Conservation (phyloP, 108 stramenopile genomes). For the Fragilariopsis cylindrus region DNA sequence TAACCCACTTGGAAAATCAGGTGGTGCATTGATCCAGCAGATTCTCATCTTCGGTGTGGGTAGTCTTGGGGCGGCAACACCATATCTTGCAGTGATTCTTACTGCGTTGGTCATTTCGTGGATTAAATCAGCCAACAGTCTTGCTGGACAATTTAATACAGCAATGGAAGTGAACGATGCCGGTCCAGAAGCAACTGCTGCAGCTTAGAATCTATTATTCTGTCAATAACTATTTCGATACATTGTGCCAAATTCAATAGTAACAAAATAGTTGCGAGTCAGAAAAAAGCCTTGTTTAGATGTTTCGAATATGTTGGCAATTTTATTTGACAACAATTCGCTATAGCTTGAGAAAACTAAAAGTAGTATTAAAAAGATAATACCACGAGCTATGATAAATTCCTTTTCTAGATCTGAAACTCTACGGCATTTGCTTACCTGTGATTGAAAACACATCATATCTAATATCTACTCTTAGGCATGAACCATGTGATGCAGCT, state of each 20-base stretch:
- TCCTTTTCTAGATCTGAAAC: too few relatives aligned
- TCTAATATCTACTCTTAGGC: too few relatives aligned
- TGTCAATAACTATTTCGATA: background rate
- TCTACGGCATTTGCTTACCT: too few relatives aligned
- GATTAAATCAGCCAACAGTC: conserved; percentile 74
- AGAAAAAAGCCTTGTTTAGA: too few relatives aligned
- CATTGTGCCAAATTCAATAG: background rate
- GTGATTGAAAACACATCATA: too few relatives aligned
- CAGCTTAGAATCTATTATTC: background rate
- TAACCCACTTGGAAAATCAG: conserved; percentile 95
- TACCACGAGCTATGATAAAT: too few relatives aligned
- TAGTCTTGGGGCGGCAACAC: conserved; percentile 87
- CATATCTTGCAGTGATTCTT: conserved; percentile 82
- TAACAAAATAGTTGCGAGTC: background rate
- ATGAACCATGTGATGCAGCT: too few relatives aligned
- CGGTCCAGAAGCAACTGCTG: conserved; percentile 1
- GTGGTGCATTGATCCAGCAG: conserved; percentile 96
- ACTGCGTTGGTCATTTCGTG: conserved; percentile 70
- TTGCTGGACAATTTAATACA: conserved; percentile 80
- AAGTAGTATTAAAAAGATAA: too few relatives aligned
- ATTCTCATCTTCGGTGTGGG: conserved; percentile 89
- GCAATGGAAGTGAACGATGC: conserved; percentile 67
- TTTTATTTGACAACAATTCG: too few relatives aligned
- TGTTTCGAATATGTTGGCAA: too few relatives aligned
- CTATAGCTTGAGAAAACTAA: too few relatives aligned